Evolutionary conservation across 1,139 yeast species (phyloP).

Genomic region (Geotrichum cucujoidarum): DNA sequence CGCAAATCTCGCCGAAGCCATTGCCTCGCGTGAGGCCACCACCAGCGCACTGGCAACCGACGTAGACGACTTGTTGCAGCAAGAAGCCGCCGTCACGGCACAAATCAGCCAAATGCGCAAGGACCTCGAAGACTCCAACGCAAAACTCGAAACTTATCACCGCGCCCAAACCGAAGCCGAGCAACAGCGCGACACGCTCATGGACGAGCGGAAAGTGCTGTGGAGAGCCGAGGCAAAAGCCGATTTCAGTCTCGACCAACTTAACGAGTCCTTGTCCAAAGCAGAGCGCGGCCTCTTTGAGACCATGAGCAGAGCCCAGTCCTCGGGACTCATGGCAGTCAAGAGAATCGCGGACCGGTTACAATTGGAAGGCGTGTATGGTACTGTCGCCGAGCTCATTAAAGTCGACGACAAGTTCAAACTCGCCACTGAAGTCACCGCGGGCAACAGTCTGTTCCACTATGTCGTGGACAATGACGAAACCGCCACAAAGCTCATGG

Average conservation of each 20-base stretch:
- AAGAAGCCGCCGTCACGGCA: conserved; percentile 19
- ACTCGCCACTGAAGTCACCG: conserved; percentile 81
- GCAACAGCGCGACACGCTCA: conserved; percentile 35
- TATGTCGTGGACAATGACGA: conserved; percentile 84
- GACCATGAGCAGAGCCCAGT: conserved; percentile 52
- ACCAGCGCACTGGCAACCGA: conserved; percentile 23
- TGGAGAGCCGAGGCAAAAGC: conserved; percentile 79
- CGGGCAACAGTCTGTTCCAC: conserved; percentile 81
- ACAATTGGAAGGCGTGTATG: conserved; percentile 62
- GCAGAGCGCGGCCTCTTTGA: conserved; percentile 60
- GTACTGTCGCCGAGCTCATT: conserved; percentile 80
- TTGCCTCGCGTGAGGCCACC: conserved; percentile 31
- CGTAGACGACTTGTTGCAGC: conserved; percentile 26
- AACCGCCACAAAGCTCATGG: conserved; percentile 75
- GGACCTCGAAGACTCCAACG: conserved; percentile 35
- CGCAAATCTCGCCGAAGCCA: conserved; percentile 35
- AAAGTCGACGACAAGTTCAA: conserved; percentile 77
- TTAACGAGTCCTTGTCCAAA: conserved; percentile 49
- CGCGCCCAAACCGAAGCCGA: conserved; percentile 19
- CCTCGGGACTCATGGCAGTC: conserved; percentile 67
- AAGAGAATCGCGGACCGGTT: conserved; percentile 48
- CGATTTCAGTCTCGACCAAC: conserved; percentile 52
- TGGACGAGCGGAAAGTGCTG: conserved; percentile 62
- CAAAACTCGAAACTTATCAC: conserved; percentile 29
- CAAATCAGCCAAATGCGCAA: conserved; percentile 27